Base-by-base conservation (phyloP, 139 green algal species). In the Raphidocelis subcapitata region DNA sequence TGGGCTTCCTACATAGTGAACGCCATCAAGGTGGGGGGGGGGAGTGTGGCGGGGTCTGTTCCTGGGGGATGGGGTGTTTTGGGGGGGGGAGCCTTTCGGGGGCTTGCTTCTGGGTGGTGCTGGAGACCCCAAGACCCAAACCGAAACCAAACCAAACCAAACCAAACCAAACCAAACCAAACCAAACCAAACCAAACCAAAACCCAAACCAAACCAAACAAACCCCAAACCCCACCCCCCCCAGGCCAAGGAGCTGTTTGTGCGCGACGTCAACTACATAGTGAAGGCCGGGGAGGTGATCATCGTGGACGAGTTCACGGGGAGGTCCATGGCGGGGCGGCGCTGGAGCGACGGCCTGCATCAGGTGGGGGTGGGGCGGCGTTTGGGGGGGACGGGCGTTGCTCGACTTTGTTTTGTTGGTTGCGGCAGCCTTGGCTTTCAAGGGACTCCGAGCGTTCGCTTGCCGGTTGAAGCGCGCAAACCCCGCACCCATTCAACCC, bases 241-340 rank as follows among this genome's bases (percentile, higher is more conserved):
- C n/a, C n/a, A n/a, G 79, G 94, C 95, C 57, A 99, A 99, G 87
- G 96, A 99, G 81, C 84, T 99, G 29, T 92, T 97, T 54, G 81
- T 89, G 37, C 79, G 72, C 26, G 88, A 99, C 63, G 90, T 97
- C 18, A 92, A 93, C 76, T 99, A 99, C 87, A 99, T 99, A 77
- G 92, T 98, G 24, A 92, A 91, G 66, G 80, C 73, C 62, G 82
- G 82, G 3, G 92, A 97, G 80, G 80, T 84, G 41, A 89, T 99
- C 75, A 99, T 99, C 67, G 94, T 99, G 29, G 96, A 99, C 71
- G 95, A 99, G 87, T 98, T 98, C 84, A 99, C 96, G 0, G 93
- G 93, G 20, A 86, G 93, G 65, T 97, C 91, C 65, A 98, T 98
- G 93, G 87, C 87, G 12, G 96, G 94, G 49, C 84, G 95, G 44